Conservation (phyloP, 352 stramenopile genomes). For the Phytophthora hibernalis region DNA sequence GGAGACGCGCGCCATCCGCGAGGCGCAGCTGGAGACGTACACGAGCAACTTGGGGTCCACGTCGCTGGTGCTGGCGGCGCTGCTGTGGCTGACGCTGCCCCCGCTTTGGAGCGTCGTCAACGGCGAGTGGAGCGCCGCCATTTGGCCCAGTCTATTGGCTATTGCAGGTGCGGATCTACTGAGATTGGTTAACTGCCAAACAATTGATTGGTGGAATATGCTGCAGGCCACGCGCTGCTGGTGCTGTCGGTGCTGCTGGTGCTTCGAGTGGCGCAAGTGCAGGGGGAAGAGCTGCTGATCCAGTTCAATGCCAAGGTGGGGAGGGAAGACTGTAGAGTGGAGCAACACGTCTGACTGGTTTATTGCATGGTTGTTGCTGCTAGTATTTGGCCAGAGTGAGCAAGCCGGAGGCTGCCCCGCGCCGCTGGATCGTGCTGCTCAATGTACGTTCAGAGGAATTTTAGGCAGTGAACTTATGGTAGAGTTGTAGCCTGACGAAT, state of each 20-base stretch:
- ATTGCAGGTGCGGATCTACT: slow-evolving; percentile 43
- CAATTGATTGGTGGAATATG: background rate
- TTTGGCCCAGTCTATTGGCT: slow-evolving; percentile 63
- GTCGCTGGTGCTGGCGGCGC: slow-evolving; percentile 42
- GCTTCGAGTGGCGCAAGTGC: slow-evolving; percentile 71
- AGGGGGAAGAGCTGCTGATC: slow-evolving; percentile 64
- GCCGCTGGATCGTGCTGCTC: slow-evolving; percentile 40
- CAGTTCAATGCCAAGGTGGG: slow-evolving; percentile 68
- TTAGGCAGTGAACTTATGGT: background rate
- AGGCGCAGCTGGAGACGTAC: slow-evolving; percentile 69
- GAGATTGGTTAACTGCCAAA: background rate
- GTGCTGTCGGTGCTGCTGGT: slow-evolving; percentile 63
- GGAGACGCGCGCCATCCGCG: slow-evolving; percentile 70
- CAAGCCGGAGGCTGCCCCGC: slow-evolving; percentile 26
- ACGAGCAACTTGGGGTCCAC: slow-evolving; percentile 60
- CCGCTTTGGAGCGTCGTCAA: slow-evolving; percentile 77
- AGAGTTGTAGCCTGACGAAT: background rate
- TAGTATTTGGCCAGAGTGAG: slow-evolving; percentile 48
- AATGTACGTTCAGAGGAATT: slow-evolving; percentile 35
- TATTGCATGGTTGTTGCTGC: background rate
- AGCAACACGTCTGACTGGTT: slow-evolving; percentile 9
- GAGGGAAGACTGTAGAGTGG: background rate
- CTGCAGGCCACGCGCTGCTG: slow-evolving; percentile 55
- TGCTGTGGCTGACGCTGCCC: slow-evolving; percentile 64
- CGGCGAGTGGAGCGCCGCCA: slow-evolving; percentile 69